Conservation (phyloP, 2,329 filamentous ascomycete species). For the Pseudogymnoascus sp. region DNA sequence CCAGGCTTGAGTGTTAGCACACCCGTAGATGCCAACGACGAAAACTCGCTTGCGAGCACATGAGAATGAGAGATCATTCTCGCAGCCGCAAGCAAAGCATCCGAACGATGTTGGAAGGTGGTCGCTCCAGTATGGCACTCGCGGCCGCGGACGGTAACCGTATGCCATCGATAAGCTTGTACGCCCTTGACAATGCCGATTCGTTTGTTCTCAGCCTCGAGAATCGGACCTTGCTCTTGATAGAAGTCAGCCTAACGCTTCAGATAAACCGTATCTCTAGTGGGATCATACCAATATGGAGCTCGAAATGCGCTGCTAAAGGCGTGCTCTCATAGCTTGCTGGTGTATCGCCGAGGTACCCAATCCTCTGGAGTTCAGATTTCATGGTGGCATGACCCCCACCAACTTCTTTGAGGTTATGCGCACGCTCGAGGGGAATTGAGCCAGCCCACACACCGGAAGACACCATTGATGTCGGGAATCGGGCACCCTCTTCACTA, state of each 20-base stretch:
- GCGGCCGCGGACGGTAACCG: conserved; percentile 54
- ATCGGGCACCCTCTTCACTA: conserved; percentile 73
- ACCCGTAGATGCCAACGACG: conserved; percentile 60
- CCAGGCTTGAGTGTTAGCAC: conserved; percentile 60
- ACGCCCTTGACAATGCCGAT: conserved; percentile 66
- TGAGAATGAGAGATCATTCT: conserved; percentile 61
- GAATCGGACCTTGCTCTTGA: conserved; percentile 62
- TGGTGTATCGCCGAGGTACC: conserved; percentile 54
- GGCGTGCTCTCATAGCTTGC: conserved; percentile 52
- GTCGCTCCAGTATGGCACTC: conserved; percentile 73
- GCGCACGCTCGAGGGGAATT: conserved; percentile 54
- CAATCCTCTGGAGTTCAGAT: conserved; percentile 62
- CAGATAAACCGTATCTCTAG: neutral
- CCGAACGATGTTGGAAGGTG: conserved; percentile 55
- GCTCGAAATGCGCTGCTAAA: conserved; percentile 71
- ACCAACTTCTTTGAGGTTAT: conserved; percentile 54
- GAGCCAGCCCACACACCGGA: conserved; percentile 71
- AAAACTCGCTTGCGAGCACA: conserved; percentile 50
- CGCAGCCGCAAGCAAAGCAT: conserved; percentile 59
- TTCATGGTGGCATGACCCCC: conserved; percentile 54
- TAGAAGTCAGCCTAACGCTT: neutral
- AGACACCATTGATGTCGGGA: conserved; percentile 65
- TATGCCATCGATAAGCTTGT: conserved; percentile 69
- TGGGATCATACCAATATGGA: conserved; percentile 55
- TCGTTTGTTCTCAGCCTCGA: conserved; percentile 55